Evolutionary conservation across 371 early-diverging fungal species (phyloP).

Genomic region (Thermomucor indicae-seudaticae): DNA sequence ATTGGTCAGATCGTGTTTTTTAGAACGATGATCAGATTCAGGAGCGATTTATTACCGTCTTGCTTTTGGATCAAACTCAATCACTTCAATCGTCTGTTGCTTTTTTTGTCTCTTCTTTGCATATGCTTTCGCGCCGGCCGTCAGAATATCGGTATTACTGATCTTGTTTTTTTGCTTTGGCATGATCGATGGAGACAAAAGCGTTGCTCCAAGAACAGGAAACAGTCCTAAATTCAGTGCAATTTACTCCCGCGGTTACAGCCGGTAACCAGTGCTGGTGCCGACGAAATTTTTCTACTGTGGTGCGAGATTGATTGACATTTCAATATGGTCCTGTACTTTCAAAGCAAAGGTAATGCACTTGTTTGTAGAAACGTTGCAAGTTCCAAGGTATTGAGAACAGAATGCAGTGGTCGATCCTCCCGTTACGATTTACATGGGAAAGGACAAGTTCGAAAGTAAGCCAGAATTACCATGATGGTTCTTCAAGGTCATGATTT

Average conservation of each 20-base stretch:
- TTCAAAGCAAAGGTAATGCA: conserved; percentile 52
- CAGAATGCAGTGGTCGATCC: conserved; percentile 62
- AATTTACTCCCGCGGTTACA: no score
- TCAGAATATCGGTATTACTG: conserved; percentile 56
- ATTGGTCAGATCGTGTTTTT: neutral
- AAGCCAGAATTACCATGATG: conserved; percentile 10
- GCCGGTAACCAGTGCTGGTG: no score
- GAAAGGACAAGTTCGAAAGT: conserved; percentile 96
- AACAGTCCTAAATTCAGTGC: no score
- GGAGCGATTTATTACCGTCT: conserved; percentile 44
- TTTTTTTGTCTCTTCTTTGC: conserved; percentile 69
- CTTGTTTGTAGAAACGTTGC: no score
- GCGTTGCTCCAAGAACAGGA: no score
- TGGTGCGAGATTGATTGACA: no score
- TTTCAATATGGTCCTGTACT: conserved; percentile 52
- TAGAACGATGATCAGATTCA: neutral
- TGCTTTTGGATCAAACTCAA: conserved; percentile 62
- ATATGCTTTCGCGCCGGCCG: conserved; percentile 66
- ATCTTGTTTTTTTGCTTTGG: conserved; percentile 17
- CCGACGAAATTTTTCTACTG: no score
- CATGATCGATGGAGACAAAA: neutral
- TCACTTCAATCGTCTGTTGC: conserved; percentile 54
- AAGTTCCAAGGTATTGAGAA: neutral
- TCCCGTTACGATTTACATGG: conserved; percentile 90
- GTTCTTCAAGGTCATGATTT: neutral